phyloP scores from a whole-genome alignment of 2,329 filamentous ascomycete species.

The Sporothrix variecibatus region DNA sequence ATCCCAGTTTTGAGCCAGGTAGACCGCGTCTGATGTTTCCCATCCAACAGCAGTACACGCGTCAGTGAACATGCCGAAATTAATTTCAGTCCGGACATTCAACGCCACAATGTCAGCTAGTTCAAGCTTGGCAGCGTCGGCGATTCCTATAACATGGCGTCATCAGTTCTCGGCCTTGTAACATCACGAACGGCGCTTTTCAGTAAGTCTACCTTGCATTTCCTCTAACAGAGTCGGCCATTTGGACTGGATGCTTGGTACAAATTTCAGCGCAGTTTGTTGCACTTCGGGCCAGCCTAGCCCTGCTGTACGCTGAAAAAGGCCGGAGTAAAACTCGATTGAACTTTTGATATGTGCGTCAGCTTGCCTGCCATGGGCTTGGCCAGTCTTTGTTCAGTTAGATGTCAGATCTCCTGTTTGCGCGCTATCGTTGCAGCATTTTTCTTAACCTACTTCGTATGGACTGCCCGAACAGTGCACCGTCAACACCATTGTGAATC shows the following conservation, averaged over 20 bases:
- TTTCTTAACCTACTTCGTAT: not conserved
- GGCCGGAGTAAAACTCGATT: conserved; percentile 12
- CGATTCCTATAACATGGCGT: conserved; percentile 38
- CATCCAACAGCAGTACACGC: conserved; percentile 58
- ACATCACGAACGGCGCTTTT: no score
- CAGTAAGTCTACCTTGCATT: conserved; percentile 43
- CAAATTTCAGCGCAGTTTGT: not conserved
- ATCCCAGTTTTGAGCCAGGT: conserved; percentile 62
- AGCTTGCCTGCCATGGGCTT: not conserved
- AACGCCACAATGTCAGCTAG: conserved; percentile 58
- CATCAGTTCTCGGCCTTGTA: no score
- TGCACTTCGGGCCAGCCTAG: not conserved
- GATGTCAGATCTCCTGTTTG: not conserved
- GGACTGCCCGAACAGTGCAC: not conserved
- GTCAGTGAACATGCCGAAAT: conserved; percentile 57
- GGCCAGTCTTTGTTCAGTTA: not conserved
- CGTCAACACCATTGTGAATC: not conserved
- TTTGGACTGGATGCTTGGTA: conserved; percentile 12
- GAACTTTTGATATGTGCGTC: not conserved
- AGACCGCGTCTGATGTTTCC: conserved; percentile 39
- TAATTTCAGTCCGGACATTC: conserved; percentile 60
- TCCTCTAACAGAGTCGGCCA: conserved; percentile 37
- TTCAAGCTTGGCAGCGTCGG: conserved; percentile 49
- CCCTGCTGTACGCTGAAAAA: conserved; percentile 2
- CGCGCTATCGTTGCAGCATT: no score